phyloP scores from a whole-genome alignment of 495 filamentous ascomycete species.

The Acidomyces sp. region DNA sequence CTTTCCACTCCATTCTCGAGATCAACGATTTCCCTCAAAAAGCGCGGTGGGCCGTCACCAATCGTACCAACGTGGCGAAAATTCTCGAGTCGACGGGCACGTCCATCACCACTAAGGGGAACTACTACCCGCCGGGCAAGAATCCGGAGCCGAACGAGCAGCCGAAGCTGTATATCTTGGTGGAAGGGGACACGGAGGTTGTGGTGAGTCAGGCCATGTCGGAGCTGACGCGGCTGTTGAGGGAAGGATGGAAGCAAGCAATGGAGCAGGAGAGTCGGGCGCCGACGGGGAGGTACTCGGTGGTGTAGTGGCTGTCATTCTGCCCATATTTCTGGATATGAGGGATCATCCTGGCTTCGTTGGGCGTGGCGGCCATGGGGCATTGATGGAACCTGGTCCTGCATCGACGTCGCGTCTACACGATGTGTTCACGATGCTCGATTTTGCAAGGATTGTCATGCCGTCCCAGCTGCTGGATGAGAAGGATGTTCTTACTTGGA shows the following conservation, averaged over 20 bases:
- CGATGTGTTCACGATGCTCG: too few species aligned
- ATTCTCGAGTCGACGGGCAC: constrained; percentile 91
- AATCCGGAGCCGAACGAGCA: constrained; percentile 57
- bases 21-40: constrained; percentile 99
- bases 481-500: too few species aligned
- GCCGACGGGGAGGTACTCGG: constrained; percentile 79
- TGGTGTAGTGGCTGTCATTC: constrained; percentile 40
- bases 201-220: constrained; percentile 84
- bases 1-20: constrained; percentile 92
- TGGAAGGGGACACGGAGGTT: constrained; percentile 91
- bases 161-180: constrained; percentile 91
- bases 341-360: too few species aligned
- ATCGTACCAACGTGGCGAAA: constrained; percentile 96
- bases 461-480: too few species aligned
- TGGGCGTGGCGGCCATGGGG: too few species aligned
- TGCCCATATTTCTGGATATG: too few species aligned
- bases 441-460: too few species aligned
- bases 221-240: constrained; percentile 74
- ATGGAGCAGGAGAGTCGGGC: constrained; percentile 71
- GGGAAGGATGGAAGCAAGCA: constrained; percentile 85
- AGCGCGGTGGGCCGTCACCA: constrained; percentile 97
- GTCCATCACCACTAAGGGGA: constrained; percentile 95
- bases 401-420: too few species aligned
- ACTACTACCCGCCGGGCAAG: constrained; percentile 71
- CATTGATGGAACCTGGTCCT: too few species aligned